These are phyloP conservation scores for Geotrichum histeridarum DNA, from an alignment of 1,139 yeast species.

Conservation along the genomic window DNA sequence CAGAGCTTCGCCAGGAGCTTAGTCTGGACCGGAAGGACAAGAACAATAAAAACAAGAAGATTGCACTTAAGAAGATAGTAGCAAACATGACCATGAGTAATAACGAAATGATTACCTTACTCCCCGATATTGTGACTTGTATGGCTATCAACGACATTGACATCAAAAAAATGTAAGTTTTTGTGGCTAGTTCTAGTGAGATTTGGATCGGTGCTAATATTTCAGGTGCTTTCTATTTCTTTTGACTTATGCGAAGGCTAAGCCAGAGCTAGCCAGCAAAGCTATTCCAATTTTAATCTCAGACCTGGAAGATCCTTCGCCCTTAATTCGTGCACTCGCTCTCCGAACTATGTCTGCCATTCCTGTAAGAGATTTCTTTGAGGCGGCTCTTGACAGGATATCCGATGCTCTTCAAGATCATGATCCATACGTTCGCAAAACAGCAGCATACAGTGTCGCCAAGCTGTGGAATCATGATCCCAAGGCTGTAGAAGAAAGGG, in stretches of 20 bases:
- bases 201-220: background rate
- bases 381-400: conserved; percentile 43
- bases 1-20: conserved; percentile 54
- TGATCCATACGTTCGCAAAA: conserved; percentile 59
- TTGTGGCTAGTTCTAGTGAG: background rate
- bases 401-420: conserved; percentile 44
- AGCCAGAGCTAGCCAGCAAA: conserved; percentile 51
- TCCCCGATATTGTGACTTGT: conserved; percentile 61
- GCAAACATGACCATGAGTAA: conserved; percentile 84
- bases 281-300: conserved; percentile 54
- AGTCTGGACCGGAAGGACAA: conserved; percentile 52
- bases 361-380: conserved; percentile 50
- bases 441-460: conserved; percentile 68
- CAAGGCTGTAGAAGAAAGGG: conserved; percentile 43
- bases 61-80: conserved; percentile 66
- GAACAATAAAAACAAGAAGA: conserved; percentile 45
- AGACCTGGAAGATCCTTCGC: conserved; percentile 47
- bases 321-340: conserved; percentile 49
- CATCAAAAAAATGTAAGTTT: conserved; percentile 51
- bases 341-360: conserved; percentile 61
- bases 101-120: conserved; percentile 61
- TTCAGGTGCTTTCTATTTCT: conserved; percentile 45
- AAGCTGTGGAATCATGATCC: conserved; percentile 59
- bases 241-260: conserved; percentile 54
- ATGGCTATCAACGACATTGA: conserved; percentile 65